Base-by-base conservation (phyloP, 2,329 filamentous ascomycete genomes). In the Tolypocladium inflatum region DNA sequence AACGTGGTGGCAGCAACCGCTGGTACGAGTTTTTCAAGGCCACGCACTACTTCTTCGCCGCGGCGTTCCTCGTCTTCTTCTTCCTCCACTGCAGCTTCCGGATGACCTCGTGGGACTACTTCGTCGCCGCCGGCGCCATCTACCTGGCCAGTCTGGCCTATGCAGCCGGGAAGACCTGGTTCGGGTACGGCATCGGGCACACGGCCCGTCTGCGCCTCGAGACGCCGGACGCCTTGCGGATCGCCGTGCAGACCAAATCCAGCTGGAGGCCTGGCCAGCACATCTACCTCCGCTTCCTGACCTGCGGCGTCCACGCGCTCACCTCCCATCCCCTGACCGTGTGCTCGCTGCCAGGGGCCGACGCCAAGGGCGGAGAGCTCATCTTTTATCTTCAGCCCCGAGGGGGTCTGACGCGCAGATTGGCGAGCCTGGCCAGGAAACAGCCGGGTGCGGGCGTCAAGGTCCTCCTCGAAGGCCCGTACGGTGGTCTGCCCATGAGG, bases 1-100 rank as follows among this genome's bases (percentile, higher is more conserved):
- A 10, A 57, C 21, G 9, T 11, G 23, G 19, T 33, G 21, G 1
- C 52, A 82, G 81, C 5, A 78, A 79, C 56, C 73, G 77, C 0
- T 79, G 71, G 62, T 85, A 86, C 65, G 83, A 86, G 61, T 80
- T 83, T 64, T 86, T 86, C 77, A 85, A 85, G 62, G 74, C 73
- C 4, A 77, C 79, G 0, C 83, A 86, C 63, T 76, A 80, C 59
- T 58, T 81, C 23, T 75, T 76, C 4, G 81, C 78, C 0, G 61
- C 80, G 4, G 63, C 83, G 1, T 86, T 85, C 62, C 70, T 84
- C 21, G 55, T 85, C 10, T 82, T 83, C 64, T 80, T 86, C 67
- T 85, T 86, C 69, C 73, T 83, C 55, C 83, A 86, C 68, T 85
- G 82, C 65, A 77, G 81, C 65, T 79, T 77, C 66, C 74, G 71